Evolutionary conservation across 371 early-diverging fungal species (phyloP).

Genomic region (Haplosporangium sp.): DNA sequence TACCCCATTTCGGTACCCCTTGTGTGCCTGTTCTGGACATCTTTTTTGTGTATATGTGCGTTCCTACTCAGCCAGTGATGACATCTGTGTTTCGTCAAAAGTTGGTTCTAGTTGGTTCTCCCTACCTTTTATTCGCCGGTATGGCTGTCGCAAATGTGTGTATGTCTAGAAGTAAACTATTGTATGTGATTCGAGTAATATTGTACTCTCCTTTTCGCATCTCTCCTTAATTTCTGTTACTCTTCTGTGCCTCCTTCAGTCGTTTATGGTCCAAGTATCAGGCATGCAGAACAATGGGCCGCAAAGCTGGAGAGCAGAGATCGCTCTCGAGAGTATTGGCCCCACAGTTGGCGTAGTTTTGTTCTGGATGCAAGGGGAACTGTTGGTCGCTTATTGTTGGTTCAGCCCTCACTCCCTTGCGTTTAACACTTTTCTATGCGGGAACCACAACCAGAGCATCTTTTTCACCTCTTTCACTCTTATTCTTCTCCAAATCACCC

Average conservation of each 20-base stretch:
- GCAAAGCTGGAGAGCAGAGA: too few relatives aligned
- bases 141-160: too few relatives aligned
- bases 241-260: slow-evolving; percentile 26
- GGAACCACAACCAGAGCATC: not conserved
- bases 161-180: not conserved
- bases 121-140: too few relatives aligned
- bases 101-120: too few relatives aligned
- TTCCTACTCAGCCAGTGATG: too few relatives aligned
- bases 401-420: not conserved
- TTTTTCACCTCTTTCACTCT: not conserved
- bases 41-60: too few relatives aligned
- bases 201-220: not conserved
- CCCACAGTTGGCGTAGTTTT: not conserved
- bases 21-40: too few relatives aligned
- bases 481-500: slow-evolving; percentile 2
- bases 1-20: too few relatives aligned
- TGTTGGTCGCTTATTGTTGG: not conserved
- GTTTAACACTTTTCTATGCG: not conserved
- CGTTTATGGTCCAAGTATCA: not conserved
- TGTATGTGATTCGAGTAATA: not conserved
- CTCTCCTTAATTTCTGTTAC: slow-evolving; percentile 55
- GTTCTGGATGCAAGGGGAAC: slow-evolving; percentile 2
- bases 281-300: too few relatives aligned
- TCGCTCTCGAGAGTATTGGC: not conserved
- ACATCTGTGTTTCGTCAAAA: too few relatives aligned